phyloP scores from a whole-genome alignment of 257 asterid species.

The Salvia miltiorrhiza region DNA sequence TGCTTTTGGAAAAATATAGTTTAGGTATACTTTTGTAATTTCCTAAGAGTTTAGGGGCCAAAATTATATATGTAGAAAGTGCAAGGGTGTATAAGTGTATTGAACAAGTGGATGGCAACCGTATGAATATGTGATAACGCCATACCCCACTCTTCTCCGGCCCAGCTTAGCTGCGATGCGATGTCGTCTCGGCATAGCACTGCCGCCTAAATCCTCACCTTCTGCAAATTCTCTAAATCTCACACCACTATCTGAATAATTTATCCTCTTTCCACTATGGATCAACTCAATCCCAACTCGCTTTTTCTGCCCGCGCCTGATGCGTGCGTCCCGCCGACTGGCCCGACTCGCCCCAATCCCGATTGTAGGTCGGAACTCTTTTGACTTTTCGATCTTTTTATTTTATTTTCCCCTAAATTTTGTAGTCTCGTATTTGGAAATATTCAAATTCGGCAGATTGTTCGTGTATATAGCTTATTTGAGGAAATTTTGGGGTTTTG shows the following conservation, averaged over 20 bases:
- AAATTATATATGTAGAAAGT: constrained; percentile 3
- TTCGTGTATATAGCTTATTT: neutral
- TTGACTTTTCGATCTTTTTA: neutral
- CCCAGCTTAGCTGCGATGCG: constrained; percentile 29
- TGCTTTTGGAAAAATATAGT: no score
- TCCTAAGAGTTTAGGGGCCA: neutral
- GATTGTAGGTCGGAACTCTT: constrained; percentile 52
- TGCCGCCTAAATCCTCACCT: constrained; percentile 16
- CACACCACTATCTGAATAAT: constrained; percentile 1
- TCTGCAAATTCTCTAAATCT: constrained; percentile 7
- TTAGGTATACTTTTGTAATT: neutral
- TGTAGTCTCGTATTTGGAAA: neutral
- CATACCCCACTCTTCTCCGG: constrained; percentile 10
- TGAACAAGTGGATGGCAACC: neutral
- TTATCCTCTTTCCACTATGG: constrained; percentile 32
- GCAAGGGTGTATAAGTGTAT: constrained; percentile 14
- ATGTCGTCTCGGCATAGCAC: constrained; percentile 32
- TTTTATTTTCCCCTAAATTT: neutral
- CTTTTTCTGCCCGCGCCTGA: constrained; percentile 50
- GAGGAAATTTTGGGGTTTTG: constrained; percentile 3
- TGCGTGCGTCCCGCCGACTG: constrained; percentile 30
- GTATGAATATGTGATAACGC: constrained; percentile 25
- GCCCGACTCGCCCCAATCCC: constrained; percentile 35
- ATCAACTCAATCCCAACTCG: constrained; percentile 48
- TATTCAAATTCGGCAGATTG: constrained; percentile 9